Evolutionary conservation across 2,329 filamentous ascomycete species (phyloP), one percentile per base, ranked within the genome.

Genomic region (Calycina herbarum): DNA sequence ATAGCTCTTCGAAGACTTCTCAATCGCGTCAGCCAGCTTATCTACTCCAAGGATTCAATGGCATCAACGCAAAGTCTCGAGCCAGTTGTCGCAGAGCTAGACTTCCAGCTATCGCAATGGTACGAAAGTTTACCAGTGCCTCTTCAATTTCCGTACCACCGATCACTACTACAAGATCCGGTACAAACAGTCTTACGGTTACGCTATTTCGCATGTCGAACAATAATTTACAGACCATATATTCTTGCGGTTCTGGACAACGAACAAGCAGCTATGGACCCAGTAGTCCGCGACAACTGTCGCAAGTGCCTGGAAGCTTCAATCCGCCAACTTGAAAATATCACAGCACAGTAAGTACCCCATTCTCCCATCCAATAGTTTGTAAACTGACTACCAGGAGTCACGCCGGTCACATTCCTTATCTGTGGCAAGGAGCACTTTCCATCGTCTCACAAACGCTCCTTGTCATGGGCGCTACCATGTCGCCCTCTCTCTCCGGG

Each of bases 151-250:
- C 89, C 91, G 1, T 90, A 92, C 73, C 86, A 86, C 42, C 83
- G 88, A 63, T 82, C 85, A 0, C 83, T 88, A 61, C 80, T 93
- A 31, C 83, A 86, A 64, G 90, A 93, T 73, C 88, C 90, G 3
- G 87, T 93, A 5, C 92, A 94, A 77, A 93, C 90, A 0, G 91
- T 94, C 7, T 80, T 95, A 59, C 85, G 92, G 57, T 81, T 94
- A 67, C 86, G 92, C 35, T 95, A 94, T 79, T 94, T 92, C 76
- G 92, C 92, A 54, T 95, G 92, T 77, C 88, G 91, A 64, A 94
- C 91, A 31, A 94, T 94, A 73, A 94, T 95, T 70, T 94, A 93
- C 79, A 85, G 92, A 33, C 92, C 92, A 0, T 94, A 94, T 76
- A 91, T 94, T 67, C 81, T 93, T 66, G 90, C 90, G 11, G 91